A percentile compares a stretch with the other conserved stretches of the same genome.
These are phyloP conservation scores for Triglochin maritima DNA, from an alignment of 106 monocot species.

Conservation along the genomic window DNA sequence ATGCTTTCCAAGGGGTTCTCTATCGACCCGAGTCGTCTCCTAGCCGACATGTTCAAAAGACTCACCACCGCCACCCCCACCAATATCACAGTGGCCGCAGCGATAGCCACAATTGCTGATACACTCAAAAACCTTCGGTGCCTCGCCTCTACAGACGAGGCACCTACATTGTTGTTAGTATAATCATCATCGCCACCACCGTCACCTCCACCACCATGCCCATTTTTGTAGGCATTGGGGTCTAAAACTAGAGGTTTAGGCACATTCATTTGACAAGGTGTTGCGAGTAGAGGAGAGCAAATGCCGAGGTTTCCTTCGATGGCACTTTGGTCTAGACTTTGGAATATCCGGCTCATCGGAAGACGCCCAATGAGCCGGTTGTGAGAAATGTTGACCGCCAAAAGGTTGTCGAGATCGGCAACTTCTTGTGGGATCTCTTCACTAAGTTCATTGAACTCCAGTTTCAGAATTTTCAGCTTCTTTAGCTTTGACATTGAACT, in stretches of 20 bases:
- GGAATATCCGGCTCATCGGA: constrained; percentile 54
- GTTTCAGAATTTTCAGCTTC: constrained; percentile 72
- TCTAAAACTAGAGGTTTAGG: constrained; percentile 73
- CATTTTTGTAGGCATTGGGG: constrained; percentile 38
- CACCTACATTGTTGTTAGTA: background rate
- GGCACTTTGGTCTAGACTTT: constrained; percentile 40
- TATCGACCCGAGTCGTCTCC: constrained; percentile 21
- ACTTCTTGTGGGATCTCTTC: constrained; percentile 82
- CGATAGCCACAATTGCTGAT: constrained; percentile 50
- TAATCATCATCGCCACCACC: background rate
- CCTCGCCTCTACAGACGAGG: background rate
- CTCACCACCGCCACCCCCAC: constrained; percentile 39
- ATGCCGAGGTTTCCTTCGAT: constrained; percentile 60
- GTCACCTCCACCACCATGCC: constrained; percentile 6
- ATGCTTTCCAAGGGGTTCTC: constrained; percentile 65
- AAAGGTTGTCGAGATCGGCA: constrained; percentile 35
- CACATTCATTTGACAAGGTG: constrained; percentile 57
- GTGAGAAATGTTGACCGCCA: constrained; percentile 78
- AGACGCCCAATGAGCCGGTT: constrained; percentile 77
- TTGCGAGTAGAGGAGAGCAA: constrained; percentile 49
- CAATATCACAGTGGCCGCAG: constrained; percentile 35
- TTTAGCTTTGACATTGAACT: constrained; percentile 29
- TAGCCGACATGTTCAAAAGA: constrained; percentile 44
- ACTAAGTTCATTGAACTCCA: constrained; percentile 70
- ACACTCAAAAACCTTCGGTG: constrained; percentile 39